A percentile compares a stretch with the other conserved stretches of the same genome.
Conservation (phyloP, 2,329 filamentous ascomycete genomes). For the Pseudogymnoascus sp. region DNA sequence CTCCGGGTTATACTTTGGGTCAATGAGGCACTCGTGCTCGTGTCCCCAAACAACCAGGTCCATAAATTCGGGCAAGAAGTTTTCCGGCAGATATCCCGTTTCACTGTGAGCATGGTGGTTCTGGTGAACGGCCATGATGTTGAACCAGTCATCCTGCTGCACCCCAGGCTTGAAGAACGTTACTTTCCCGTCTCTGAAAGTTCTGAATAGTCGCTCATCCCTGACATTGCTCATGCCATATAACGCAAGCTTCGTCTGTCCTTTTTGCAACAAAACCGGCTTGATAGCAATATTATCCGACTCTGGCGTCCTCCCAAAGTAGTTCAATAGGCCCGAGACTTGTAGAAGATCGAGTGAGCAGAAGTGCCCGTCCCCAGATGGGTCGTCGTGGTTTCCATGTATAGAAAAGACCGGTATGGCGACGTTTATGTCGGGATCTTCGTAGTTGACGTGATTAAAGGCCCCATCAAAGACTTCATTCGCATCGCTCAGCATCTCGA, state of each 20-base stretch:
- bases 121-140: constrained; percentile 88
- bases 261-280: constrained; percentile 88
- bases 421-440: constrained; percentile 94
- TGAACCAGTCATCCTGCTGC: constrained; percentile 89
- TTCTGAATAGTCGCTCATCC: constrained; percentile 89
- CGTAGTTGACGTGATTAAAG: constrained; percentile 94
- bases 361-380: constrained; percentile 88
- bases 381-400: constrained; percentile 96
- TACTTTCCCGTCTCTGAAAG: constrained; percentile 86
- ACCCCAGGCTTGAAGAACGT: constrained; percentile 82
- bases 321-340: constrained; percentile 86
- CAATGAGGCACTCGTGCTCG: constrained; percentile 91
- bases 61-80: constrained; percentile 83
- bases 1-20: constrained; percentile 74
- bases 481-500: constrained; percentile 90
- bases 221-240: constrained; percentile 95
- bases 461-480: constrained; percentile 83
- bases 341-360: constrained; percentile 89
- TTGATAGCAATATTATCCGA: constrained; percentile 91
- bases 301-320: constrained; percentile 86
- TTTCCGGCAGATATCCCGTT: constrained; percentile 90
- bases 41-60: constrained; percentile 95
- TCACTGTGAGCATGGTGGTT: constrained; percentile 90
- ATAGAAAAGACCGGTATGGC: constrained; percentile 97
- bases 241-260: constrained; percentile 81